Percentiles rank a stretch among this genome's conserved stretches.
Evolutionary conservation across 495 filamentous ascomycete species (phyloP).

Genomic region (Penicillium parvum): DNA sequence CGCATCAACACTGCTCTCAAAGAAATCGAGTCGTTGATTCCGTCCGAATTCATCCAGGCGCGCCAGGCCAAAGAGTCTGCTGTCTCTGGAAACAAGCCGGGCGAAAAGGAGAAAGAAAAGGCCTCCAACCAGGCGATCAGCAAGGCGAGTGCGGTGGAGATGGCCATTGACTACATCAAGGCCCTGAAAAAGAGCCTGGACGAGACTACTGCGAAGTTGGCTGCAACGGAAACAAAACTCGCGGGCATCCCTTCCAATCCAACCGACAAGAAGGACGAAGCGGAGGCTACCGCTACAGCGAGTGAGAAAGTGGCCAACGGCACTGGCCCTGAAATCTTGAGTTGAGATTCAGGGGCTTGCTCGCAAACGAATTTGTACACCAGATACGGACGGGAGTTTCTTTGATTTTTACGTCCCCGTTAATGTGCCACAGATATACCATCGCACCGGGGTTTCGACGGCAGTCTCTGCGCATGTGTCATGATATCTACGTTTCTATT

Average conservation of each 20-base stretch:
- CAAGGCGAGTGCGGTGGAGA: slow-evolving; percentile 94
- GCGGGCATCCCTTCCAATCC: background rate
- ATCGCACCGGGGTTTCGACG: background rate
- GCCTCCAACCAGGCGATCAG: slow-evolving; percentile 59
- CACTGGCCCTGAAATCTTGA: background rate
- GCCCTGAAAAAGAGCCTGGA: slow-evolving; percentile 69
- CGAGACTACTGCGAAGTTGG: slow-evolving; percentile 60
- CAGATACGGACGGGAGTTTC: background rate
- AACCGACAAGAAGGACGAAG: too few species aligned
- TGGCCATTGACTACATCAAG: slow-evolving; percentile 94
- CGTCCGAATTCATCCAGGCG: slow-evolving; percentile 43
- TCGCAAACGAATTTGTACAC: background rate
- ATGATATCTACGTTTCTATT: slow-evolving; percentile 4
- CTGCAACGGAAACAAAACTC: slow-evolving; percentile 53
- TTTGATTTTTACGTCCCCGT: too few species aligned
- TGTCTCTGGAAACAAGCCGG: slow-evolving; percentile 23
- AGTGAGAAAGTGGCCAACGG: background rate
- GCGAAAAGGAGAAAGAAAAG: slow-evolving; percentile 47
- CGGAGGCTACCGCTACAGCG: background rate
- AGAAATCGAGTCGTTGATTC: slow-evolving; percentile 83
- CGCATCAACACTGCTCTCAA: slow-evolving; percentile 91
- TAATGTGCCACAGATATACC: too few species aligned
- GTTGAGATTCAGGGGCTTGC: too few species aligned
- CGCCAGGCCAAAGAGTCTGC: slow-evolving; percentile 33
- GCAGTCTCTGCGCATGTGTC: slow-evolving; percentile 3